Percentiles rank a stretch among this genome's conserved stretches.
These are phyloP conservation scores for Penicillium coffeae DNA, from an alignment of 495 filamentous ascomycete genomes.

Conservation along the genomic window DNA sequence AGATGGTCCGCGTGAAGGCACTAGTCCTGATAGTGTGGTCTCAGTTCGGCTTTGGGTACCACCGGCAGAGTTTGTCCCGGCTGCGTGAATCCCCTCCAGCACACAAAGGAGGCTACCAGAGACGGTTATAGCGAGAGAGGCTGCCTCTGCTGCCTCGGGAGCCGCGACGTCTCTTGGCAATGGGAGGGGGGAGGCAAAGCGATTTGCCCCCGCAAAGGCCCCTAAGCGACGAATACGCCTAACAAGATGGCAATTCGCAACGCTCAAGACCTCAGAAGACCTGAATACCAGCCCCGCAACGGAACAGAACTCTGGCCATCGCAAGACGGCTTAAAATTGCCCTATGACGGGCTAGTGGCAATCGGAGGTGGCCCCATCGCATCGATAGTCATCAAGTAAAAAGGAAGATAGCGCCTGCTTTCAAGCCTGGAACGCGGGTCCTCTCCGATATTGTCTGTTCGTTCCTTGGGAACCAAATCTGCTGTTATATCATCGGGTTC, in stretches of 20 bases:
- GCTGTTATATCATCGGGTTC: neutral
- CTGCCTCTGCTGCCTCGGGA: too few species aligned
- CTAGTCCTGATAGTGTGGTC: neutral
- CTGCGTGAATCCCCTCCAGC: too few species aligned
- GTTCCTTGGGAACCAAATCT: neutral
- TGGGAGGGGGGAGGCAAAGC: neutral
- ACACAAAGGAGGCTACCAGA: too few species aligned
- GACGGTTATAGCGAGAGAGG: too few species aligned
- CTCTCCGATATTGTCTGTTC: neutral
- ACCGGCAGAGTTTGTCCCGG: neutral
- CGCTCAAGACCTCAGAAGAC: too few species aligned
- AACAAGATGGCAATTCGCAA: too few species aligned
- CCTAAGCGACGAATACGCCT: neutral
- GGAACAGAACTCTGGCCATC: too few species aligned
- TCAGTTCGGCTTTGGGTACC: neutral
- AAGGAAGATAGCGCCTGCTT: neutral
- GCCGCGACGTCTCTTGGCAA: neutral
- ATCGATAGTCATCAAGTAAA: neutral
- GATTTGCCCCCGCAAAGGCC: neutral
- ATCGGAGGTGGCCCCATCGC: neutral
- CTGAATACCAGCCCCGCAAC: too few species aligned
- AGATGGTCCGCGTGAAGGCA: constrained; percentile 6
- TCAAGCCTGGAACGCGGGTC: constrained; percentile 1
- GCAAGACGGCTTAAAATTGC: neutral
- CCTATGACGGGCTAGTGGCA: neutral